Evolutionary conservation across 768 basidiomycete species (phyloP).

Genomic region (Agaricus blazei): DNA sequence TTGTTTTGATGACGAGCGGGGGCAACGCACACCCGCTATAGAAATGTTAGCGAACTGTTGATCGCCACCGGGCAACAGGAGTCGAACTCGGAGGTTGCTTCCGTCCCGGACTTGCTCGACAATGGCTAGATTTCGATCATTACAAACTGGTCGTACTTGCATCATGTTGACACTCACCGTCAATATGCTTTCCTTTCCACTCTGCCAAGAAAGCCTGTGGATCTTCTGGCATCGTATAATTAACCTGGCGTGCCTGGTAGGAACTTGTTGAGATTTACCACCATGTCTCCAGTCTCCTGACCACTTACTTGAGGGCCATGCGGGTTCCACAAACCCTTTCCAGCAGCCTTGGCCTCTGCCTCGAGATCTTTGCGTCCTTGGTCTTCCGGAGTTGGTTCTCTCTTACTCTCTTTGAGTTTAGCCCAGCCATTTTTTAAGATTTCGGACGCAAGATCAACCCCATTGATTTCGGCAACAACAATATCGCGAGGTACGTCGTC

Average conservation of each 20-base stretch:
- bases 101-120: slow-evolving; percentile 95
- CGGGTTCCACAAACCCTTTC: slow-evolving; percentile 83
- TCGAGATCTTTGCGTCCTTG: slow-evolving; percentile 67
- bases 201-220: slow-evolving; percentile 85
- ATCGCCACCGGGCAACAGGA: slow-evolving; percentile 82
- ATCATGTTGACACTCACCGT: slow-evolving; percentile 49
- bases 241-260: slow-evolving; percentile 61
- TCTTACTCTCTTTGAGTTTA: slow-evolving; percentile 83
- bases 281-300: neutral
- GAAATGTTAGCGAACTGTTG: slow-evolving; percentile 90
- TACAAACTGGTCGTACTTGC: slow-evolving; percentile 7
- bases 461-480: slow-evolving; percentile 68
- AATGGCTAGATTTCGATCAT: slow-evolving; percentile 49
- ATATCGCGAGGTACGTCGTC: slow-evolving; percentile 79
- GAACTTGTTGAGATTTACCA: slow-evolving; percentile 4
- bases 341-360: slow-evolving; percentile 65
- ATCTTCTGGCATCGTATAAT: slow-evolving; percentile 86
- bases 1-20: slow-evolving; percentile 63
- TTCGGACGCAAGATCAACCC: slow-evolving; percentile 68
- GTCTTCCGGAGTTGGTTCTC: slow-evolving; percentile 80
- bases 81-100: slow-evolving; percentile 80
- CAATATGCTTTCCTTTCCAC: slow-evolving; percentile 88
- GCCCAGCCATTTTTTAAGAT: slow-evolving; percentile 91
- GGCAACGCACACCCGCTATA: slow-evolving; percentile 75
- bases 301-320: slow-evolving; percentile 62